A percentile compares a stretch with the other conserved stretches of the same genome.
Evolutionary conservation across 2,329 filamentous ascomycete genomes (phyloP).

Genomic region (Aspergillus uvarum): DNA sequence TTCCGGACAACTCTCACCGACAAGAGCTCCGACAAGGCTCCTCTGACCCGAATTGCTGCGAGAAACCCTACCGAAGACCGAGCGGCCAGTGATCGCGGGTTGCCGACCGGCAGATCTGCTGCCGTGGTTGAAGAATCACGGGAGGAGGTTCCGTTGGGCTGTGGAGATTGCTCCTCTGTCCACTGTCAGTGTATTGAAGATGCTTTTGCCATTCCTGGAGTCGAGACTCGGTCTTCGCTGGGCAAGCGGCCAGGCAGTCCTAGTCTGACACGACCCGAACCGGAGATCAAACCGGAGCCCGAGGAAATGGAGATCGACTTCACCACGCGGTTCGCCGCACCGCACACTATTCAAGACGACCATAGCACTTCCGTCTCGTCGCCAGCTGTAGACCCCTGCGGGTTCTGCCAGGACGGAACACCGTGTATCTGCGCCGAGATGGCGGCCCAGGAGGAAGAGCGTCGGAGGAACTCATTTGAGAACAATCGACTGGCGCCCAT

Average conservation of each 20-base stretch:
- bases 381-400: conserved; percentile 65
- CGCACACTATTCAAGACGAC: conserved; percentile 24
- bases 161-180: conserved; percentile 63
- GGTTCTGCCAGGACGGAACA: conserved; percentile 79
- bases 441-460: conserved; percentile 45
- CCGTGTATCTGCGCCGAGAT: conserved; percentile 79
- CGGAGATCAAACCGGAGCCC: conserved; percentile 47
- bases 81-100: conserved; percentile 10
- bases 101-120: neutral
- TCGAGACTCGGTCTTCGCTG: conserved; percentile 38
- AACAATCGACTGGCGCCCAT: conserved; percentile 46
- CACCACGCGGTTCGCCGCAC: conserved; percentile 62
- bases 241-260: conserved; percentile 38
- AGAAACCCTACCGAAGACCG: conserved; percentile 3
- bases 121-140: conserved; percentile 18
- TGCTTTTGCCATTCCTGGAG: conserved; percentile 49
- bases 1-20: conserved; percentile 35
- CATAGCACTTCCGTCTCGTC: conserved; percentile 32
- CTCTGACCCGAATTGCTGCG: conserved; percentile 27
- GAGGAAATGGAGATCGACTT: conserved; percentile 70
- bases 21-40: conserved; percentile 39
- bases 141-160: conserved; percentile 54
- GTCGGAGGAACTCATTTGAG: conserved; percentile 45
- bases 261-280: conserved; percentile 58
- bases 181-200: conserved; percentile 64